These are phyloP conservation scores for Aureobasidium melanogenum DNA, from an alignment of 2,329 filamentous ascomycete species.

Conservation along the genomic window DNA sequence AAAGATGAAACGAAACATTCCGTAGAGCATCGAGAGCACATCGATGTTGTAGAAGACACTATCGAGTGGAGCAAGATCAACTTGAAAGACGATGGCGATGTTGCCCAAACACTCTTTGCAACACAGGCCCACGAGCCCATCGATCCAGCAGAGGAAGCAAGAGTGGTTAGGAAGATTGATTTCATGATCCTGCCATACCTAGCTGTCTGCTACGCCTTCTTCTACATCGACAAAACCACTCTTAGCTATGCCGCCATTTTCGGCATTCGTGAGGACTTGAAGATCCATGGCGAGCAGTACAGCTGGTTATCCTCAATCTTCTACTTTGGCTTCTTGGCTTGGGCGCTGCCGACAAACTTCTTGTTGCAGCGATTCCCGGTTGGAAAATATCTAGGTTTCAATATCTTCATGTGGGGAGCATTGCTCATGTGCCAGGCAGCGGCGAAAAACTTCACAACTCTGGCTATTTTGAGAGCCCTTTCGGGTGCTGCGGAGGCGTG, in stretches of 20 bases:
- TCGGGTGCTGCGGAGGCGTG: constrained; percentile 47
- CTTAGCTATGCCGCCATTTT: constrained; percentile 58
- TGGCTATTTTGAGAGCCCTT: constrained; percentile 47
- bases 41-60: not conserved
- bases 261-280: constrained; percentile 50
- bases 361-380: constrained; percentile 42
- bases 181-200: constrained; percentile 48
- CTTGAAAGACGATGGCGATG: constrained; percentile 32
- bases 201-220: constrained; percentile 29
- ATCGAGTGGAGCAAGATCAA: constrained; percentile 22
- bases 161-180: constrained; percentile 48
- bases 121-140: constrained; percentile 37
- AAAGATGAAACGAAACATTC: not conserved
- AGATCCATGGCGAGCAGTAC: constrained; percentile 50
- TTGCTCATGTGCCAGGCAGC: constrained; percentile 21
- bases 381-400: constrained; percentile 39
- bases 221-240: constrained; percentile 42
- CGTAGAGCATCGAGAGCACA: not conserved
- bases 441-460: constrained; percentile 38
- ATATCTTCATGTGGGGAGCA: constrained; percentile 48
- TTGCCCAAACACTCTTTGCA: constrained; percentile 43
- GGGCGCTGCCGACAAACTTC: constrained; percentile 47
- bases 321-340: constrained; percentile 45
- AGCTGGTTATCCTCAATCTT: constrained; percentile 47
- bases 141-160: constrained; percentile 38